phyloP scores from a whole-genome alignment of 192 early-diverging fungal species.

The Borealophlyctis nickersoniae region DNA sequence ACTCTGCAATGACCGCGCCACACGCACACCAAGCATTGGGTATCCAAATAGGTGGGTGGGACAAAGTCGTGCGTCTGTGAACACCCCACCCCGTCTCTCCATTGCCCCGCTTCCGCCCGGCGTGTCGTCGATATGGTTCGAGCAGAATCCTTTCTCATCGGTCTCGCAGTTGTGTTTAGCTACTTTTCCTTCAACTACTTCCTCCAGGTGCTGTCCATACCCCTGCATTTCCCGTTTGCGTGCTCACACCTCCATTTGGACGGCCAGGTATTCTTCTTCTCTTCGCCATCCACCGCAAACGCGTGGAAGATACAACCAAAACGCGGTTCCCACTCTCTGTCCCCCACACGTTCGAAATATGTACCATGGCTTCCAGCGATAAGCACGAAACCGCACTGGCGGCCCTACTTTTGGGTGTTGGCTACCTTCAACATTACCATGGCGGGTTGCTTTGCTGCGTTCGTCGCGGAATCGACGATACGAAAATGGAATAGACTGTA shows the following conservation, averaged over 20 bases:
- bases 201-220: too few relatives aligned
- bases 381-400: background rate
- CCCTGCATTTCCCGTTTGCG: too few relatives aligned
- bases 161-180: background rate
- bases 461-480: background rate
- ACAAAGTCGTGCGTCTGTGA: too few relatives aligned
- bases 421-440: background rate
- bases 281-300: background rate
- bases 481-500: background rate
- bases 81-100: too few relatives aligned
- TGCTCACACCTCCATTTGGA: too few relatives aligned
- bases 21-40: too few relatives aligned
- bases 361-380: background rate
- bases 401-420: background rate
- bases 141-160: background rate
- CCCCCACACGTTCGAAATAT: background rate
- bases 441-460: background rate
- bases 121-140: too few relatives aligned
- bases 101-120: too few relatives aligned
- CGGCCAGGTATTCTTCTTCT: background rate
- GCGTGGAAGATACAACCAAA: background rate
- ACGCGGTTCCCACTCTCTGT: background rate
- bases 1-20: too few relatives aligned
- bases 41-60: too few relatives aligned
- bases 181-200: conserved; percentile 1